A percentile compares a stretch with the other conserved stretches of the same genome.
Conservation (phyloP, 1,139 yeast genomes). For the Yamadazyma kanchanaburiensis region DNA sequence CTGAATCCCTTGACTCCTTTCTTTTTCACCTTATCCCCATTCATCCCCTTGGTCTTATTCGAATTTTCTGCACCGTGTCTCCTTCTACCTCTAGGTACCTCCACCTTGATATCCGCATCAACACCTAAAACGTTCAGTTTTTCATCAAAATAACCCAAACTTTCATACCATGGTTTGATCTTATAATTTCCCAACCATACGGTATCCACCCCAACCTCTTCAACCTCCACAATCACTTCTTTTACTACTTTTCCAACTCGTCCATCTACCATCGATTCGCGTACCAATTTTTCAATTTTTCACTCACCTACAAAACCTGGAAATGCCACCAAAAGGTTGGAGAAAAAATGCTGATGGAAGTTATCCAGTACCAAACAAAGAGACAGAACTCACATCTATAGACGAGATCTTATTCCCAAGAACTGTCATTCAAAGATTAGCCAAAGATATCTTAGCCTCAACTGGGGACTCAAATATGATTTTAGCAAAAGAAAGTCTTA, state of each 20-base stretch:
- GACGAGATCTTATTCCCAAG: slow-evolving; percentile 70
- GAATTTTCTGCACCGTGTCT: no score
- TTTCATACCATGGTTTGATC: slow-evolving; percentile 84
- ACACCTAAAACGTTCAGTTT: slow-evolving; percentile 6
- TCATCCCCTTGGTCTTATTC: no score
- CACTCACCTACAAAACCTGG: no score
- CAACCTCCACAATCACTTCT: background rate
- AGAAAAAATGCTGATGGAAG: slow-evolving; percentile 71
- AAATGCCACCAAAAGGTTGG: slow-evolving; percentile 86
- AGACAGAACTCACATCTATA: slow-evolving; percentile 57
- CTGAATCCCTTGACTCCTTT: no score
- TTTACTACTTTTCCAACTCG: no score
- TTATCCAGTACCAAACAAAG: slow-evolving; percentile 51
- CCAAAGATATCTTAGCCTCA: slow-evolving; percentile 42
- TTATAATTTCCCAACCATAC: slow-evolving; percentile 65
- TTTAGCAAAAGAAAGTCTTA: slow-evolving; percentile 60
- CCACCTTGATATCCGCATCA: background rate
- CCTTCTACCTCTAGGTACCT: no score
- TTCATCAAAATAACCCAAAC: slow-evolving; percentile 62
- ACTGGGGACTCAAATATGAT: slow-evolving; percentile 33
- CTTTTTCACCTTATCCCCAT: no score
- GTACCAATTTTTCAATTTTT: no score
- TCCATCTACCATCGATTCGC: no score
- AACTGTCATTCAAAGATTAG: slow-evolving; percentile 56
- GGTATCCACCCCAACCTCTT: slow-evolving; percentile 56